Conservation (phyloP, 139 green algal genomes). For the Chlorella sp. region DNA sequence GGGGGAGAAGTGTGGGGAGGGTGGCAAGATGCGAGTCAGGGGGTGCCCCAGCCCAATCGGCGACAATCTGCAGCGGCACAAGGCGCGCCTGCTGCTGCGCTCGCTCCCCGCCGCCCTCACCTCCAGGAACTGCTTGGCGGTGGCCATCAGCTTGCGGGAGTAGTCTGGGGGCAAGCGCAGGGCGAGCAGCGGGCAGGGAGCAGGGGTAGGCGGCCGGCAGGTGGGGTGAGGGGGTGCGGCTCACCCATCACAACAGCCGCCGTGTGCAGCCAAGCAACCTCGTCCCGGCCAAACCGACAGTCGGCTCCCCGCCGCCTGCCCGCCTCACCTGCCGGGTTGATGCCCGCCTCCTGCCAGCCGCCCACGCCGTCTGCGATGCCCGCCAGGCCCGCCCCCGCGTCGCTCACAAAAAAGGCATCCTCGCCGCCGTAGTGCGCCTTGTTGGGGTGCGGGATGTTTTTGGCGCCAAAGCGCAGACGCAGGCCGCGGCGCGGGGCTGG, state of each 20-base stretch:
- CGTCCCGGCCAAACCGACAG: too few species aligned
- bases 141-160: slow-evolving; percentile 76
- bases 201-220: too few species aligned
- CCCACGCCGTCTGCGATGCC: slow-evolving; percentile 91
- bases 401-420: slow-evolving; percentile 82
- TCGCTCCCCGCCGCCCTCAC: neutral
- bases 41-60: too few species aligned
- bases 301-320: neutral
- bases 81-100: too few species aligned
- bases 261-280: too few species aligned
- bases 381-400: slow-evolving; percentile 45
- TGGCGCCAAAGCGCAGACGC: slow-evolving; percentile 7
- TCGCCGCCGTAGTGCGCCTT: slow-evolving; percentile 85
- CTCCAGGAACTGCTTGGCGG: slow-evolving; percentile 69
- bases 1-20: neutral
- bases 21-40: too few species aligned
- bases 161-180: slow-evolving; percentile 68
- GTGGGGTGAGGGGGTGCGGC: too few species aligned
- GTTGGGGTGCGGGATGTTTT: slow-evolving; percentile 78
- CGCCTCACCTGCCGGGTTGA: slow-evolving; percentile 48
- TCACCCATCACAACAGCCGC: too few species aligned
- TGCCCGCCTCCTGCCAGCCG: slow-evolving; percentile 69
- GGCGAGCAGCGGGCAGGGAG: neutral
- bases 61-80: too few species aligned
- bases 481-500: neutral